Evolutionary conservation across 2,329 filamentous ascomycete genomes (phyloP).

Genomic region (Ophiostoma perfectum): DNA sequence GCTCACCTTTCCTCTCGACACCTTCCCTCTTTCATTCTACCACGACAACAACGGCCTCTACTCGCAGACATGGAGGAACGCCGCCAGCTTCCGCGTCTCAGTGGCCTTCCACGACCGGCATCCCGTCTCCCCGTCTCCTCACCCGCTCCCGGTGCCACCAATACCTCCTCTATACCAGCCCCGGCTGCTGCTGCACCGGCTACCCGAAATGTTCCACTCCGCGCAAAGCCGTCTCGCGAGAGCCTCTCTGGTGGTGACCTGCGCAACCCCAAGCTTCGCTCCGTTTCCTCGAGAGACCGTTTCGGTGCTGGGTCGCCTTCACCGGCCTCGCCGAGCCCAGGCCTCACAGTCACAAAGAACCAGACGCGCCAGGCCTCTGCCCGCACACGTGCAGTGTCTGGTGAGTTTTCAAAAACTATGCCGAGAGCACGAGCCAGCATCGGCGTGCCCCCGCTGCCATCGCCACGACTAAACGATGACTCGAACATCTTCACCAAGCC

Average conservation of each 20-base stretch:
- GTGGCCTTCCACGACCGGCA: constrained; percentile 25
- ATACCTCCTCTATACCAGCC: constrained; percentile 3
- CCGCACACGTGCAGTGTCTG: constrained; percentile 26
- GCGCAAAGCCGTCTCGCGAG: constrained; percentile 27
- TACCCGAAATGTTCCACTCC: constrained; percentile 20
- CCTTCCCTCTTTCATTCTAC: too few species aligned
- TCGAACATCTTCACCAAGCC: constrained; percentile 21
- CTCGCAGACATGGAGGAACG: constrained; percentile 24
- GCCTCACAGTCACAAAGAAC: constrained; percentile 19
- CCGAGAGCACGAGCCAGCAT: constrained; percentile 8
- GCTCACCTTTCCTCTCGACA: too few species aligned
- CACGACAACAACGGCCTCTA: background rate
- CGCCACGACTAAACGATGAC: constrained; percentile 15
- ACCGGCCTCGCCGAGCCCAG: background rate
- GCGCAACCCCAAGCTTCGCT: constrained; percentile 39
- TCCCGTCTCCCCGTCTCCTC: constrained; percentile 24
- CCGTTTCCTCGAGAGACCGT: constrained; percentile 39
- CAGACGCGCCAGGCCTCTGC: constrained; percentile 19
- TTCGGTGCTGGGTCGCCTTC: constrained; percentile 28
- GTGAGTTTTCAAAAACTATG: constrained; percentile 23
- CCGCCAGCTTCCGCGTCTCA: constrained; percentile 22
- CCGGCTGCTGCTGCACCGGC: background rate
- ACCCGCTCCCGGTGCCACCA: background rate
- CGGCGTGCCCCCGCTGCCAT: background rate
- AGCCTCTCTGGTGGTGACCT: constrained; percentile 31